Conservation (phyloP, 805 yeast genomes). For the Teunomyces funiuensis region DNA sequence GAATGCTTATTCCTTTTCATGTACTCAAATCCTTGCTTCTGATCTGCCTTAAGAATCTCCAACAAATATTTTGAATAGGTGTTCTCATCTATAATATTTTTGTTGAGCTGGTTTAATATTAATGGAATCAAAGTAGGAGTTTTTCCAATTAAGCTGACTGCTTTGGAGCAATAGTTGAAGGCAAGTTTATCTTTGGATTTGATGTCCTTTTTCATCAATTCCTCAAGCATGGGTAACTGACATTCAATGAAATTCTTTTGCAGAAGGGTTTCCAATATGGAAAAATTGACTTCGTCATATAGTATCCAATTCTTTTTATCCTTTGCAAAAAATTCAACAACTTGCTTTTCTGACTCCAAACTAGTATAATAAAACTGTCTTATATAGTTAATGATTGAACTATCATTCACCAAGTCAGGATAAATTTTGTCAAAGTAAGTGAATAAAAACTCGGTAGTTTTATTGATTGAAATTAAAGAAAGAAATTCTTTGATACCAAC, state of each 20-base stretch:
- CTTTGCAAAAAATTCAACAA: conserved; percentile 6
- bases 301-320: conserved; percentile 12
- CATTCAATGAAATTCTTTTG: conserved; percentile 1
- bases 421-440: conserved; percentile 10
- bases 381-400: not conserved
- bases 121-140: not conserved
- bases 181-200: not conserved
- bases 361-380: conserved; percentile 1
- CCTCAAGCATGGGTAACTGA: not conserved
- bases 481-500: conserved; percentile 8
- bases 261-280: conserved; percentile 6
- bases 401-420: conserved; percentile 5
- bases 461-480: not conserved
- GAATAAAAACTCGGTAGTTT: conserved; percentile 2
- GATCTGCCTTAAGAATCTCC: conserved; percentile 29
- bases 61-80: conserved; percentile 31
- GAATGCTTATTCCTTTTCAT: conserved; percentile 28
- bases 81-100: conserved; percentile 19
- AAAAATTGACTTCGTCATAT: not conserved
- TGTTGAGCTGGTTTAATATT: conserved; percentile 13
- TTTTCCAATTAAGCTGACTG: not conserved
- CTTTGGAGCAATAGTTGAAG: not conserved
- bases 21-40: conserved; percentile 29
- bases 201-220: not conserved
- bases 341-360: not conserved